Evolutionary conservation across 2,329 filamentous ascomycete genomes (phyloP).

Genomic region (Penicillium occitanis): DNA sequence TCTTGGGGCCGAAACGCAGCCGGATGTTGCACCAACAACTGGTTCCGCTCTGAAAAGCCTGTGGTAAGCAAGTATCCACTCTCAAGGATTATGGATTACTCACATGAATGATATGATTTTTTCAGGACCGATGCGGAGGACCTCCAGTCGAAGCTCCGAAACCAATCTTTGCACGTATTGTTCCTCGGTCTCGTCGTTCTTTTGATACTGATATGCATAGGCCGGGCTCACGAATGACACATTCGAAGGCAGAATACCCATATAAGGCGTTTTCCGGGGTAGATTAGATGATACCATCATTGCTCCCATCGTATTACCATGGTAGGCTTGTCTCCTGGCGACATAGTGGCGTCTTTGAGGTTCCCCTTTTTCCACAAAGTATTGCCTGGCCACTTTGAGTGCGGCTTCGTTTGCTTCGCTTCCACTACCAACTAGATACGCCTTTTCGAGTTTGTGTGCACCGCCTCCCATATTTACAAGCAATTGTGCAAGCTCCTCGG

Average conservation of each 20-base stretch:
- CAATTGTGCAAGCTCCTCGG: conserved; percentile 9
- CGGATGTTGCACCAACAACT: conserved; percentile 45
- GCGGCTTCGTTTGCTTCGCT: conserved; percentile 50
- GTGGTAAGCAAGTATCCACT: neutral
- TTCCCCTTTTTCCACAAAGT: conserved; percentile 41
- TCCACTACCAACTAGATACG: conserved; percentile 6
- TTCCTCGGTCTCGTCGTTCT: conserved; percentile 38
- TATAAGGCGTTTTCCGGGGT: conserved; percentile 36
- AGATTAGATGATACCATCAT: conserved; percentile 43
- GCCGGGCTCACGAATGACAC: conserved; percentile 28
- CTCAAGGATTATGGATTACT: neutral
- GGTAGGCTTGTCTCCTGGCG: conserved; percentile 49
- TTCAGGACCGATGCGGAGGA: conserved; percentile 47
- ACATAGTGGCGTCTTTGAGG: conserved; percentile 46
- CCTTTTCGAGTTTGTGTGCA: neutral
- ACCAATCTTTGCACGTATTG: conserved; percentile 45
- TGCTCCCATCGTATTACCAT: conserved; percentile 53
- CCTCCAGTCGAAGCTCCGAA: conserved; percentile 50
- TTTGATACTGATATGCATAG: conserved; percentile 42
- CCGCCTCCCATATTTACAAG: neutral
- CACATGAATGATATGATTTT: conserved; percentile 25
- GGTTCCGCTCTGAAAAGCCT: conserved; percentile 31
- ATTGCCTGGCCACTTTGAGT: conserved; percentile 53
- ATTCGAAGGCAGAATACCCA: conserved; percentile 32
- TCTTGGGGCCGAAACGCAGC: conserved; percentile 63